These are phyloP conservation scores for Darksidea phi DNA, from an alignment of 495 filamentous ascomycete genomes.

Conservation along the genomic window DNA sequence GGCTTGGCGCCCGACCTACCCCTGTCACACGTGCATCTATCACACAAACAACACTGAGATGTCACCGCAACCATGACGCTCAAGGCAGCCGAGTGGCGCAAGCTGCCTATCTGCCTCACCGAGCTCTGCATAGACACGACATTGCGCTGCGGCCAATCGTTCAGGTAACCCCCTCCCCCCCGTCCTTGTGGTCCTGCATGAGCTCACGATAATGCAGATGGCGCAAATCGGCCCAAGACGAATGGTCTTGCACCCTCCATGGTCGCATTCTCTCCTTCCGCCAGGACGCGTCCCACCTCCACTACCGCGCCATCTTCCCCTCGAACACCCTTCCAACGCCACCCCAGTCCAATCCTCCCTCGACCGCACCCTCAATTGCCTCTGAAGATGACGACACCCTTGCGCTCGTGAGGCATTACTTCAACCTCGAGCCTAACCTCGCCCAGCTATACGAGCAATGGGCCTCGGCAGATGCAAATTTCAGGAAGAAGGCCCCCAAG, in stretches of 20 bases:
- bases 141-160: conserved; percentile 86
- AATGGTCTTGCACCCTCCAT: conserved; percentile 88
- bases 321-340: conserved; percentile 38
- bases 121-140: conserved; percentile 92
- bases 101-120: conserved; percentile 71
- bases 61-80: conserved; percentile 24
- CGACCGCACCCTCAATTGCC: conserved; percentile 17
- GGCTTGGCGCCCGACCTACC: not conserved
- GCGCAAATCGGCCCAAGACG: conserved; percentile 72
- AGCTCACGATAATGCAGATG: conserved; percentile 55
- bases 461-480: conserved; percentile 82
- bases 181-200: conserved; percentile 1
- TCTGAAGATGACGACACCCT: conserved; percentile 57
- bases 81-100: conserved; percentile 64
- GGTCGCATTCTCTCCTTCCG: conserved; percentile 80
- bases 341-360: conserved; percentile 42
- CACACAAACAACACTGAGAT: not conserved
- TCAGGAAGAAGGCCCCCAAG: conserved; percentile 78
- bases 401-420: conserved; percentile 70
- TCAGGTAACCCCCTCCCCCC: conserved; percentile 52
- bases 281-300: conserved; percentile 74
- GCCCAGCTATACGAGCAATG: conserved; percentile 78
- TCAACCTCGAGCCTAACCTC: conserved; percentile 75
- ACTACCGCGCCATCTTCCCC: conserved; percentile 74
- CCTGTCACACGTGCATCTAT: not conserved